A percentile compares a stretch with the other conserved stretches of the same genome.
Conservation (phyloP, 352 stramenopile species). For the Phytophthora tubulina region DNA sequence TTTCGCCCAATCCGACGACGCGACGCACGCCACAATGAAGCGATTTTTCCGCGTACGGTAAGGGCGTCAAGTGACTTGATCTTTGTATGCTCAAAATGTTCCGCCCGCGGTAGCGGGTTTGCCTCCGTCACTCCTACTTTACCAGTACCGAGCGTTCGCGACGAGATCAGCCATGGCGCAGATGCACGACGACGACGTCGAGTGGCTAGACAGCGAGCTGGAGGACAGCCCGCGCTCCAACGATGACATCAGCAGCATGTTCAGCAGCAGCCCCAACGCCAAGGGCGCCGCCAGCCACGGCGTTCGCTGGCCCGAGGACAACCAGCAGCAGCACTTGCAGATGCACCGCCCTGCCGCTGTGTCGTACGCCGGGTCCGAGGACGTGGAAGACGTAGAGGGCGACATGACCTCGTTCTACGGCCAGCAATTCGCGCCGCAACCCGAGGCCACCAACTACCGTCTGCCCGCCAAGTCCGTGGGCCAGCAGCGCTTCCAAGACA, state of each 20-base stretch:
- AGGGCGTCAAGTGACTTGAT: constrained; percentile 24
- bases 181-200: constrained; percentile 42
- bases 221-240: constrained; percentile 74
- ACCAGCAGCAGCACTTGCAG: constrained; percentile 23
- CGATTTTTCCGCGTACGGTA: constrained; percentile 33
- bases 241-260: constrained; percentile 79
- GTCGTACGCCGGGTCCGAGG: constrained; percentile 53
- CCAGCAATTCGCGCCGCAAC: constrained; percentile 36
- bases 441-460: constrained; percentile 31
- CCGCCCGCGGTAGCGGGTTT: constrained; percentile 15
- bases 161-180: constrained; percentile 29
- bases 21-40: background rate
- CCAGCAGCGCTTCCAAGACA: constrained; percentile 57
- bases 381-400: constrained; percentile 46
- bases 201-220: constrained; percentile 81
- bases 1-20: constrained; percentile 24
- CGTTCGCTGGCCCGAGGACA: constrained; percentile 30
- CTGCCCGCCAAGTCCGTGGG: constrained; percentile 35
- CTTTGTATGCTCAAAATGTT: constrained; percentile 30
- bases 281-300: constrained; percentile 19
- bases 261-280: constrained; percentile 75
- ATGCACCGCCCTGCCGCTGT: constrained; percentile 46
- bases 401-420: constrained; percentile 58
- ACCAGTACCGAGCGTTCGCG: constrained; percentile 3
- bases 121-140: constrained; percentile 13